Evolutionary conservation across 768 basidiomycete species (phyloP), one percentile per base, ranked within the genome.

Genomic region (Amanita brunnescens): DNA sequence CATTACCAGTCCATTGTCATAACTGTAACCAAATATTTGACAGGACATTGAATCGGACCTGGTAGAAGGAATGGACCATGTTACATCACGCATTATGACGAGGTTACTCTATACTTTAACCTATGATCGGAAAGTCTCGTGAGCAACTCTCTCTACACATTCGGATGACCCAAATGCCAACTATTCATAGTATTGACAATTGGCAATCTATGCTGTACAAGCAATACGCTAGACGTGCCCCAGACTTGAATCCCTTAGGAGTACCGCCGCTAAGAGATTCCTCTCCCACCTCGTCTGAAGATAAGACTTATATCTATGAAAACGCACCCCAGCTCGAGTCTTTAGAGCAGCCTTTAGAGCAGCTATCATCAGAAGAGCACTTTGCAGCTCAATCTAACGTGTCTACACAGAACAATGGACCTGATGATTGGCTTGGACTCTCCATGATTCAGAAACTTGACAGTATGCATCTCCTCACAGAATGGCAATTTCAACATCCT

Each of bases 401-500:
- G n/a, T 41, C 57, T 14, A 43, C 23, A 18, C 20, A 7, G 23
- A 43, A 23, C n/a, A 44, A 34, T 9, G 33, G 21, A 21, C 26
- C 71, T 77, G 34, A 72, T 51, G 75, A 87, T 60, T 91, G 89
- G 88, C 69, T 79, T 39, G 74, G 83, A 39, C 77, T 91, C 23
- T 72, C 81, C 2, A 81, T 87, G 76, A 72, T 82, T 35, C 67
- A 68, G 30, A 89, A 90, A 66, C 76, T 93, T 38, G 84, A 90
- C 54, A 80, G 85, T 3, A 67, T 91, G 59, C 78, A 89, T 57
- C 69, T 78, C 13, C 68, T 92, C 44, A 76, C 75, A 24, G 91
- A 93, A 66, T 93, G 91, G 91, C 87, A 90, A 59, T 91, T 92
- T 56, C 83, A 89, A 53, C 87, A 88, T 60, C 79, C 87, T 4